These are phyloP conservation scores for Colletotrichum lupini DNA, from an alignment of 2,329 filamentous ascomycete genomes.

Conservation along the genomic window DNA sequence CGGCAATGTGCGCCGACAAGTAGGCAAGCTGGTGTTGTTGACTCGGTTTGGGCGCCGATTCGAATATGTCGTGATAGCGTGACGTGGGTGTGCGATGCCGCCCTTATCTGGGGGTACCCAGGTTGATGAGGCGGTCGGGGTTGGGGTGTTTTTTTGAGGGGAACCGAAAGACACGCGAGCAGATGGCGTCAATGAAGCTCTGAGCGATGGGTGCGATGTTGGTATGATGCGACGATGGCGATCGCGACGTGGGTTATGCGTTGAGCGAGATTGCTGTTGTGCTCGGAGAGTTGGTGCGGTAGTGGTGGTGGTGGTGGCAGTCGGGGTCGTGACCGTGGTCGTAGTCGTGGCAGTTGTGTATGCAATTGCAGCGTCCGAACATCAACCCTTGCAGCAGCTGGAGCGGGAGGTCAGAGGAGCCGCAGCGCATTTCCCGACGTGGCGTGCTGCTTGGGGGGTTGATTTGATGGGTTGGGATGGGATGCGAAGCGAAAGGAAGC, in stretches of 20 bases:
- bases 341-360: slow-evolving; percentile 21
- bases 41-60: not conserved
- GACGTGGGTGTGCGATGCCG: slow-evolving; percentile 25
- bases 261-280: slow-evolving; percentile 17
- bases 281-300: slow-evolving; percentile 16
- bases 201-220: slow-evolving; percentile 1
- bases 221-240: slow-evolving; percentile 10
- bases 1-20: slow-evolving; percentile 29
- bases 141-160: not conserved
- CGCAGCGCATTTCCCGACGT: slow-evolving; percentile 35
- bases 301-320: slow-evolving; percentile 1
- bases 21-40: not conserved
- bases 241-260: slow-evolving; percentile 19
- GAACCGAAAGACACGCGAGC: slow-evolving; percentile 21
- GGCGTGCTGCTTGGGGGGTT: slow-evolving; percentile 28
- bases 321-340: slow-evolving; percentile 19
- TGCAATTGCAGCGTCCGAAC: slow-evolving; percentile 31
- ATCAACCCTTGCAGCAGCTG: slow-evolving; percentile 35
- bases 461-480: slow-evolving; percentile 23
- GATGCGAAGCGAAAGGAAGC: slow-evolving; percentile 23
- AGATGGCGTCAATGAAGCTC: slow-evolving; percentile 14
- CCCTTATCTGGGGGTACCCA: slow-evolving; percentile 7
- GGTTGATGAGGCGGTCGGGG: not conserved
- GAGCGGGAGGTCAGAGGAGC: slow-evolving; percentile 29
- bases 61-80: slow-evolving; percentile 32